Base-by-base conservation (phyloP, 2,329 filamentous ascomycete genomes). In the Claviceps humidiphila region DNA sequence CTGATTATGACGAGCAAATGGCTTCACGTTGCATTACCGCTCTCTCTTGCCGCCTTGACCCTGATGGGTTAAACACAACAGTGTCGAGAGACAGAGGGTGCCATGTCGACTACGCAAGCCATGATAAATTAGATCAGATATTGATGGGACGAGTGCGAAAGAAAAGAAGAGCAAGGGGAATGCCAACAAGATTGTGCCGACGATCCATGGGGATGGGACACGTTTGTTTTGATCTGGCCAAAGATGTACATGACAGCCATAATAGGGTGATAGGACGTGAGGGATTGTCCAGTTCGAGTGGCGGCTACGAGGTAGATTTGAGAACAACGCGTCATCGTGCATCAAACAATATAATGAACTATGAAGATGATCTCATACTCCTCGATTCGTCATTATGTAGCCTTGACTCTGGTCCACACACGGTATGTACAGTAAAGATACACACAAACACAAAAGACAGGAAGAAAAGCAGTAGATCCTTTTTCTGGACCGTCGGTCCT, bases 21-120 rank as follows among this genome's bases (percentile, higher is more conserved):
- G 16, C 52, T 53, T 16, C 49, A 45, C n/a, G 39, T 51, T 41
- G 49, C 52, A 30, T 40, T 53, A 34, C 49, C 52, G 13, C 24
- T 49, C 22, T 39, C 34, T 17, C 44, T 53, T 20, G 24, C 46
- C 14, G 52, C 49, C 44, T 34, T 53, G 45, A 40, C 49, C 22
- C 45, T 51, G 20, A 20, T 44, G 39, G 7, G 49, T 30, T 53
- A 41, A 34, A 30, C 17, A 47, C 7, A 24, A 20, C 26, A 30
- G 26, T 30, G 17, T 16, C 14, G 20, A 26, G 17, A 8, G 26
- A 9, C 26, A 8, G 26, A 9, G 17, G 30, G 17, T n/a, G 30
- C 5, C 30, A 17, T 40, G n/a, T 13, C 11, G 5, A 30, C 43
- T 30, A 24, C n/a, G 30, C 8, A 22, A 8, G 16, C 3, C 9